Conservation (phyloP, 169 alveolate genomes). For the Hammondia hammondi region DNA sequence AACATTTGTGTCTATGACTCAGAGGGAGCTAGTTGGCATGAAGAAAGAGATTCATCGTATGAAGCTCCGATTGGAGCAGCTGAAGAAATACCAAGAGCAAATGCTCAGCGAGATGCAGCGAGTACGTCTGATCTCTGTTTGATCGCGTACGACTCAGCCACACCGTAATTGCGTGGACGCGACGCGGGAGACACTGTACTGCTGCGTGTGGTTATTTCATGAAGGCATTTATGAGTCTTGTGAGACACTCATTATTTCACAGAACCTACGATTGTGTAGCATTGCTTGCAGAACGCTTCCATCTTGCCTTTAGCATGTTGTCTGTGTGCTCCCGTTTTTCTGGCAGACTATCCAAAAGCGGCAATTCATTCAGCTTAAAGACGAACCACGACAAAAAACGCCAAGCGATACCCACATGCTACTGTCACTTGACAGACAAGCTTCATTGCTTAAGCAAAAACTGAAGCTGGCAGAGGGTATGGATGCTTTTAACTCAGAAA, state of each 20-base stretch:
- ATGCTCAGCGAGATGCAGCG: slow-evolving; percentile 89
- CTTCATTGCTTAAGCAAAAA: slow-evolving; percentile 1
- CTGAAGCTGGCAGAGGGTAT: slow-evolving; percentile 48
- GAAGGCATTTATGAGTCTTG: too few species aligned
- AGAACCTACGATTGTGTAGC: not conserved
- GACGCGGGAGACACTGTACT: too few species aligned
- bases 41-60: slow-evolving; percentile 90
- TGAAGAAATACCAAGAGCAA: slow-evolving; percentile 87
- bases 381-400: slow-evolving; percentile 72
- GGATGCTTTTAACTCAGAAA: not conserved
- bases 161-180: not conserved
- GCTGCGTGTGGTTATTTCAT: too few species aligned
- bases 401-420: slow-evolving; percentile 28
- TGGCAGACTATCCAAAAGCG: slow-evolving; percentile 82
- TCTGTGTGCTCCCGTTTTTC: not conserved
- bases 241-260: not conserved
- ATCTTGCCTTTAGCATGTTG: not conserved
- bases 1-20: not conserved
- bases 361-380: slow-evolving; percentile 86
- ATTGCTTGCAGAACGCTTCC: not conserved
- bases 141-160: not conserved
- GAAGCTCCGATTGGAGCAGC: slow-evolving; percentile 88
- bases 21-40: slow-evolving; percentile 88
- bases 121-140: slow-evolving; percentile 45
- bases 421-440: slow-evolving; percentile 27